phyloP scores from a whole-genome alignment of 768 basidiomycete species.

The Baorangia bicolor region DNA sequence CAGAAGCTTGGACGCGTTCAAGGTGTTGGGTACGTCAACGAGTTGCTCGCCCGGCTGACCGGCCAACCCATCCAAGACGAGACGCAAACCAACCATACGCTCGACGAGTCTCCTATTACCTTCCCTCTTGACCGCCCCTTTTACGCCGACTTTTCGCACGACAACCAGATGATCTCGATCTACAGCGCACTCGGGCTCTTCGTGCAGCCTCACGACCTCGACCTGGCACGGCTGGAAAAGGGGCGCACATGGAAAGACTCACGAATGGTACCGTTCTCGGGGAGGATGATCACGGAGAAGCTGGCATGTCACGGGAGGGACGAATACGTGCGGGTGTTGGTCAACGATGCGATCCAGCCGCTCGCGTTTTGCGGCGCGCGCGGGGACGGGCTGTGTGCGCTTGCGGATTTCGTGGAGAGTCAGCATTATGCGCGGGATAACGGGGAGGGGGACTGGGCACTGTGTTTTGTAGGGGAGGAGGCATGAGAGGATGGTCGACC shows the following conservation, averaged over 20 bases:
- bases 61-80: conserved; percentile 57
- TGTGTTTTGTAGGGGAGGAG: conserved; percentile 39
- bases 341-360: conserved; percentile 69
- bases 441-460: conserved; percentile 68
- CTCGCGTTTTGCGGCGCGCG: conserved; percentile 55
- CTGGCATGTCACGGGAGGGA: conserved; percentile 41
- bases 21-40: conserved; percentile 85
- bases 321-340: conserved; percentile 64
- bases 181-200: conserved; percentile 55
- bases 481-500: neutral
- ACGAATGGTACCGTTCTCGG: conserved; percentile 68
- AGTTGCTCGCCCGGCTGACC: conserved; percentile 77
- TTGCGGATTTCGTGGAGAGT: conserved; percentile 64
- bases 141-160: conserved; percentile 84
- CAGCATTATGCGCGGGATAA: conserved; percentile 64
- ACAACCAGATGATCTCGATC: conserved; percentile 78
- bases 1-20: conserved; percentile 66
- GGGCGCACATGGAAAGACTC: conserved; percentile 52
- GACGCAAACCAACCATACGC: conserved; percentile 75
- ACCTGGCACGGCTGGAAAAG: conserved; percentile 9
- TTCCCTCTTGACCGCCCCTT: conserved; percentile 69
- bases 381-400: conserved; percentile 55
- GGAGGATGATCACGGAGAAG: conserved; percentile 68
- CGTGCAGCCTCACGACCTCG: conserved; percentile 36
- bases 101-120: conserved; percentile 58